Conservation (phyloP, 192 early-diverging fungal species). For the Rhizoclosmatium globosum region DNA sequence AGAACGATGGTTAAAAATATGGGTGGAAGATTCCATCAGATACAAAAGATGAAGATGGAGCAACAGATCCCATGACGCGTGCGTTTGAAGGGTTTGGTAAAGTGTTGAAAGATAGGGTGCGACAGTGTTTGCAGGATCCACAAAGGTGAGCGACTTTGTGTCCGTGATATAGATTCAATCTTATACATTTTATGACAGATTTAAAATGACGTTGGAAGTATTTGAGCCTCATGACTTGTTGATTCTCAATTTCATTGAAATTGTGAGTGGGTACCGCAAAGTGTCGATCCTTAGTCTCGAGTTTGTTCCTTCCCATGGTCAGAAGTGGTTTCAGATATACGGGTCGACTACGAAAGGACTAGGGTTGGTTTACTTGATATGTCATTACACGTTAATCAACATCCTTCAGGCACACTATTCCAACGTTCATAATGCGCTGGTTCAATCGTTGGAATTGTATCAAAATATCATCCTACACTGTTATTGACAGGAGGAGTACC, state of each 20-base stretch:
- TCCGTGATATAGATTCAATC: too few relatives aligned
- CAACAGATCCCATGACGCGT: not conserved
- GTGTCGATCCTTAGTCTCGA: conserved; percentile 41
- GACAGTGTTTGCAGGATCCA: conserved; percentile 33
- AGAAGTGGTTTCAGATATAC: conserved; percentile 30
- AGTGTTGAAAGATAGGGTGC: conserved; percentile 31
- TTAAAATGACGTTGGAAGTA: conserved; percentile 6
- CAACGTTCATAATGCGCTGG: conserved; percentile 17
- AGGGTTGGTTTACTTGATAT: conserved; percentile 3
- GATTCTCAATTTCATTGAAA: conserved; percentile 39
- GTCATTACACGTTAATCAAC: not conserved
- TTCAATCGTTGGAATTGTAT: conserved; percentile 42
- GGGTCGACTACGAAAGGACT: conserved; percentile 38
- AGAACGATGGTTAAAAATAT: conserved; percentile 29
- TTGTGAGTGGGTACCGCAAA: conserved; percentile 39
- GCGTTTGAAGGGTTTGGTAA: conserved; percentile 43
- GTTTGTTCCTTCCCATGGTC: conserved; percentile 37
- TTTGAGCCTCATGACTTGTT: conserved; percentile 16
- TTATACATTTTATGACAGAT: conserved; percentile 22
- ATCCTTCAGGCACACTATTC: conserved; percentile 38
- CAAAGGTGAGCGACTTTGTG: conserved; percentile 42
- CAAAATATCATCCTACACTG: conserved; percentile 31
- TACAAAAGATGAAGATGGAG: not conserved
- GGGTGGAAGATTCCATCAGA: conserved; percentile 35
- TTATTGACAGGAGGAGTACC: conserved; percentile 32